Base-by-base conservation (phyloP, 2,329 filamentous ascomycete genomes). In the Peltaster fructicola region DNA sequence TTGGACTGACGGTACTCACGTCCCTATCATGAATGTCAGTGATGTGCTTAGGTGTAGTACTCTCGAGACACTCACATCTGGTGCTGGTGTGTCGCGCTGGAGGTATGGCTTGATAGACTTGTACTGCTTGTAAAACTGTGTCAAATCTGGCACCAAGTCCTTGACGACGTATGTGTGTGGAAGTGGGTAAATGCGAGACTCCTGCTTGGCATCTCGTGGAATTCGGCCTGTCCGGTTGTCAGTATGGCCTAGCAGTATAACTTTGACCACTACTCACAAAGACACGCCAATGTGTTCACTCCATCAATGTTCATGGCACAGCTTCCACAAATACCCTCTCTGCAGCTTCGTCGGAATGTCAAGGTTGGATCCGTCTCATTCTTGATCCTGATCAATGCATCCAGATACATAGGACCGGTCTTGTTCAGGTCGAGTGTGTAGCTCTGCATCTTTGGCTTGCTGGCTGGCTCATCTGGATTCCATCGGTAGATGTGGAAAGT, bases 231-330 rank as follows among this genome's bases (percentile, higher is more conserved):
- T 33, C 26, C 17, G 14, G 12, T 6, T 15, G 6, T 20, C 19
- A 6, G 14, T n/a, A 18, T 15, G 20, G 18, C 15, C 25, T 18
- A 8, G 16, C 18, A 21, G 14, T 24, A 6, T 7, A 4, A 7
- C 10, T 29, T 11, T 22, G 11, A 19, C 30, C 13, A 27, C 17
- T 6, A 72, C 77, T 43, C 79, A 92, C 88, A 98, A 51, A 98
- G 62, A 59, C 88, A 98, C 41, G 88, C 88, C 45, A 98, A 61
- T 30, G 88, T 98, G 64, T 98, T 98, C 47, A 90, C 78, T 53
- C 88, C 88, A 54, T 95, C 90, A 53, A 98, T 95, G 66, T 98
- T 98, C 88, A 98, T 98, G 40, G 88, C 88, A 53, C 88, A 98
- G 56, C 80, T 91, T 40, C 88, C 88, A 52, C 88, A 98, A 48